Base-by-base conservation (phyloP, 1,284 basidiomycete genomes). In the Porodaedalea pini region DNA sequence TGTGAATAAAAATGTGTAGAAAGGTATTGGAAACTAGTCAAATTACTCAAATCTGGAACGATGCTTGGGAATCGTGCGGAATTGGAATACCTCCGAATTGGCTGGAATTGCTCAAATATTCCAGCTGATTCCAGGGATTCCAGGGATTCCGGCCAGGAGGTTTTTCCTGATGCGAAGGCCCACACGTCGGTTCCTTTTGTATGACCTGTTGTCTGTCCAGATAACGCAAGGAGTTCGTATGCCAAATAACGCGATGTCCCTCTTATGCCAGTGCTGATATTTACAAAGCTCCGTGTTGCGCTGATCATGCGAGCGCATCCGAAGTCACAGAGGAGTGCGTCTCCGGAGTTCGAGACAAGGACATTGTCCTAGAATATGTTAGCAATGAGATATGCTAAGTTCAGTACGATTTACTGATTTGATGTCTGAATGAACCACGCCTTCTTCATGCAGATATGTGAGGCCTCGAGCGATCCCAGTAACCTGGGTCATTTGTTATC, bases 241-340 rank as follows among this genome's bases (percentile, higher is more conserved):
- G 43, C 43, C 6, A 45, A 19, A 25, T 45, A 45, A 3, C 43
- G 43, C 10, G 43, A 45, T 45, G 43, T 45, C 25, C 43, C 43
- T 45, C 43, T 21, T 21, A 45, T 45, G 6, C 43, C 43, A 15
- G 17, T 19, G 43, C 43, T 45, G 23, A 19, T 7, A 52, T 40
- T 37, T 7, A 40, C 36, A 13, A 45, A 13, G 23, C 17, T 40
- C n/a, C 23, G 23, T 15, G 43, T 23, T 6, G 43, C 43, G 15
- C 27, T 43, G 11, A 44, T 41, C 27, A 43, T 43, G 19, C 51
- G 41, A 21, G 43, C 29, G 29, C 49, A 36, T 40, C 55, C 55
- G 29, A 57, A 51, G 21, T 57, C 55, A 29, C 48, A 57, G 15
- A 57, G 32, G 11, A 57, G 15, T 8, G 55, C 36, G 7, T 43